These are phyloP conservation scores for Trichoderma sp. DNA, from an alignment of 2,329 filamentous ascomycete genomes.

Conservation along the genomic window DNA sequence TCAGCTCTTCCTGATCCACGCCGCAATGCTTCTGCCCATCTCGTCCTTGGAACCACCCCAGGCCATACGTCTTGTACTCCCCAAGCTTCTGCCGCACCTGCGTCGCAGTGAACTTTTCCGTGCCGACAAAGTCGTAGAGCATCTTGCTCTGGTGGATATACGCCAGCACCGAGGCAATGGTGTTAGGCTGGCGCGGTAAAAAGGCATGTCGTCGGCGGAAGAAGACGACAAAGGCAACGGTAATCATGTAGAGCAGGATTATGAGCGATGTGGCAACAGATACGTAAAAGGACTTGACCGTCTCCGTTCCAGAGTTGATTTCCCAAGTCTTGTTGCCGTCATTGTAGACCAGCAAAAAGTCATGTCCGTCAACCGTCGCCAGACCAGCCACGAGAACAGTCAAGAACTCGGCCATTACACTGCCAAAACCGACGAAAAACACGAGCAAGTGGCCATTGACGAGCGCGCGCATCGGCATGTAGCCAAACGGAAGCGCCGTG, in stretches of 20 bases:
- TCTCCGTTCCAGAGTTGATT: constrained; percentile 57
- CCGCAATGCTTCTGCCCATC: constrained; percentile 74
- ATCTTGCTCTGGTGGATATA: constrained; percentile 80
- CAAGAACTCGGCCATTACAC: constrained; percentile 69
- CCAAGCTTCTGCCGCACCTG: constrained; percentile 62
- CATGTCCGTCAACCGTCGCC: constrained; percentile 60
- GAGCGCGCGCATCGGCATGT: constrained; percentile 59
- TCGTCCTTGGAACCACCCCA: constrained; percentile 73
- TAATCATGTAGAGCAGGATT: constrained; percentile 64
- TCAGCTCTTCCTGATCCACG: constrained; percentile 72
- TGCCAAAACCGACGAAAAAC: constrained; percentile 66
- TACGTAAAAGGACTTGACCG: constrained; percentile 61
- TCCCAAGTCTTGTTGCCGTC: constrained; percentile 21
- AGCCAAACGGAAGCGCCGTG: constrained; percentile 66
- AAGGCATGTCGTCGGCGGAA: constrained; percentile 64
- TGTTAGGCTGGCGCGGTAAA: constrained; percentile 73
- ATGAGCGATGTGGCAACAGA: constrained; percentile 59
- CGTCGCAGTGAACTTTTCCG: constrained; percentile 57
- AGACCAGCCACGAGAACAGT: constrained; percentile 67
- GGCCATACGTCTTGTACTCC: constrained; percentile 61
- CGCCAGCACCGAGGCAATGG: constrained; percentile 71
- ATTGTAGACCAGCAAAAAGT: constrained; percentile 46
- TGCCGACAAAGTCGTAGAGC: constrained; percentile 72
- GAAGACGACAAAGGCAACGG: constrained; percentile 60
- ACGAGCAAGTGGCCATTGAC: constrained; percentile 64